Base-by-base conservation (phyloP, 495 filamentous ascomycete genomes). In the Podospora conica region DNA sequence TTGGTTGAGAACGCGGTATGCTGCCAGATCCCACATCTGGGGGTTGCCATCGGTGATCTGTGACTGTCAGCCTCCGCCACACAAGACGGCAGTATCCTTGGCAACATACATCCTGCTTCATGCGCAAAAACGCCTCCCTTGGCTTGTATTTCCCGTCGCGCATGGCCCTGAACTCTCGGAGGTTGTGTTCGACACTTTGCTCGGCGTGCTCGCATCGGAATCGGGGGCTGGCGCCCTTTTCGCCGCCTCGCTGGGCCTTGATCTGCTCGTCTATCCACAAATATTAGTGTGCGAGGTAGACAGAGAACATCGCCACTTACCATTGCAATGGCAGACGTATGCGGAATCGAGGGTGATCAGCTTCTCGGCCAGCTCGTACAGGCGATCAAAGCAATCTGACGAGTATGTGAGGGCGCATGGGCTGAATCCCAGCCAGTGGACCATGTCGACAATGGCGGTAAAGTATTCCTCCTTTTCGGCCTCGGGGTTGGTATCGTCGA, bases 321-420 rank as follows among this genome's bases (percentile, higher is more conserved):
- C 72, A 53, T 68, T 70, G 66, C 79, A 83, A 60, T 77, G 75
- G 73, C 85, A 81, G 73, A 96, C 88, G 69, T 95, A 96, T 28
- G 90, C 92, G 60, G 86, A 87, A 55, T 83, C 89, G 10, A 83
- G 78, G 60, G 88, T 83, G 68, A 97, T 94, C 58, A 98, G 76
- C 72, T 94, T 87, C 77, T 97, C 93, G 11, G 93, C 92, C 22
- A 92, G 80, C 65, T 95, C 89, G 73, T 98, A 97, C 3, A 98
- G 84, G 60, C 81, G 83, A 66, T 95, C 87, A 72, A 98, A 98
- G 77, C 94, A 86, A 73, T 97, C 93, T 63, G 78, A 82, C 9
- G 84, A 85, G 72, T 96, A 87, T 15, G 95, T 98, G 70, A 96
- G 86, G 67, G 84, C 82, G 69, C 82, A 84, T 1, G 91, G 91